Evolutionary conservation across 345 rosid genomes (phyloP).

Genomic region (Aethionema arabicum): DNA sequence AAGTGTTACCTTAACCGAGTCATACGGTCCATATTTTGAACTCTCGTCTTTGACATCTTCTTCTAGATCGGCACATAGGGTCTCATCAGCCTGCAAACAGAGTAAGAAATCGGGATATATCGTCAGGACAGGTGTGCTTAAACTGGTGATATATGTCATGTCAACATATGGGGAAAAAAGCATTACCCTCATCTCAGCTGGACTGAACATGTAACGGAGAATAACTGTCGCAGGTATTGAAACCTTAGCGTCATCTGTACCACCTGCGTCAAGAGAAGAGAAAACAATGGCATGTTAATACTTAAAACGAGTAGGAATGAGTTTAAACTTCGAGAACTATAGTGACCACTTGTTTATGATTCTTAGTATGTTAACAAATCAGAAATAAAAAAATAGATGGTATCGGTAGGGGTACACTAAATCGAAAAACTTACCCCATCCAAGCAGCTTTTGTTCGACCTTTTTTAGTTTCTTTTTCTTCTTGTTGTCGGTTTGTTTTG

Average conservation of each 20-base stretch:
- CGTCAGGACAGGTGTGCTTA: neutral
- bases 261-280: conserved; percentile 55
- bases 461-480: conserved; percentile 91
- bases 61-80: conserved; percentile 65
- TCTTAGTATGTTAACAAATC: neutral
- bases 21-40: conserved; percentile 74
- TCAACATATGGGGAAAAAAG: conserved; percentile 11
- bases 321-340: neutral
- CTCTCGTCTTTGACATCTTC: conserved; percentile 87
- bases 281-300: neutral
- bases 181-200: conserved; percentile 82
- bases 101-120: conserved; percentile 4
- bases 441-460: conserved; percentile 90
- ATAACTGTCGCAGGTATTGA: conserved; percentile 71
- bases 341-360: conserved; percentile 18
- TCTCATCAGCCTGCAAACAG: conserved; percentile 70
- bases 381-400: neutral
- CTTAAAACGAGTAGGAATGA: too few relatives aligned
- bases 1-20: conserved; percentile 69
- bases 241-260: conserved; percentile 88
- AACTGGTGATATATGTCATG: conserved; percentile 10
- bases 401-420: conserved; percentile 5
- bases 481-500: conserved; percentile 75
- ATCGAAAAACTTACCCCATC: conserved; percentile 75
- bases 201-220: conserved; percentile 79